Conservation (phyloP, 768 basidiomycete species). For the Boletus rufocinnamomeus region DNA sequence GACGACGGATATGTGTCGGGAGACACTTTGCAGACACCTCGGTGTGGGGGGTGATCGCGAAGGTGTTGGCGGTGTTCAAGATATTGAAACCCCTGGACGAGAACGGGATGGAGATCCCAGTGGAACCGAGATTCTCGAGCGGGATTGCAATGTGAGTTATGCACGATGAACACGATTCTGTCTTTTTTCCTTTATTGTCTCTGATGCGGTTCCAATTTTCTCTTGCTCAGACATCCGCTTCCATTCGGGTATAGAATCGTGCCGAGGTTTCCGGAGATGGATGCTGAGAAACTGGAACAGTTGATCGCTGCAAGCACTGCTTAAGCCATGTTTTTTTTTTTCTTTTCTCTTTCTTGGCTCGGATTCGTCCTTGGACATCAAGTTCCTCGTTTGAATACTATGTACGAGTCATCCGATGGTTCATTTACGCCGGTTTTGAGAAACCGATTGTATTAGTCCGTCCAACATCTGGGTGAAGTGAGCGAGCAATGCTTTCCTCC, state of each 20-base stretch:
- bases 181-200: no score
- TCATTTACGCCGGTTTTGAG: no score
- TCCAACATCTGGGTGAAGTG: no score
- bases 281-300: neutral
- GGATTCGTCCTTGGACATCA: neutral
- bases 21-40: slow-evolving; percentile 21
- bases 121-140: slow-evolving; percentile 2
- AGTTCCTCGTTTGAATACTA: neutral
- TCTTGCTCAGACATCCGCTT: slow-evolving; percentile 1
- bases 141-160: slow-evolving; percentile 8
- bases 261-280: slow-evolving; percentile 1
- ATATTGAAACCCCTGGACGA: slow-evolving; percentile 12
- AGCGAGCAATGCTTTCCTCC: no score
- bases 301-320: neutral
- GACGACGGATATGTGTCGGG: slow-evolving; percentile 25
- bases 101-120: slow-evolving; percentile 7
- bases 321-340: neutral
- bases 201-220: neutral
- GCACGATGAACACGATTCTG: no score
- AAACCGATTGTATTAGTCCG: no score
- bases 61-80: slow-evolving; percentile 15
- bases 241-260: slow-evolving; percentile 8
- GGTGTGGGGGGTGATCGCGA: slow-evolving; percentile 12
- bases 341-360: neutral
- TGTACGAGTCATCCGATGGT: no score